Conservation (phyloP, 2,329 filamentous ascomycete genomes). For the Elsinoe australis region DNA sequence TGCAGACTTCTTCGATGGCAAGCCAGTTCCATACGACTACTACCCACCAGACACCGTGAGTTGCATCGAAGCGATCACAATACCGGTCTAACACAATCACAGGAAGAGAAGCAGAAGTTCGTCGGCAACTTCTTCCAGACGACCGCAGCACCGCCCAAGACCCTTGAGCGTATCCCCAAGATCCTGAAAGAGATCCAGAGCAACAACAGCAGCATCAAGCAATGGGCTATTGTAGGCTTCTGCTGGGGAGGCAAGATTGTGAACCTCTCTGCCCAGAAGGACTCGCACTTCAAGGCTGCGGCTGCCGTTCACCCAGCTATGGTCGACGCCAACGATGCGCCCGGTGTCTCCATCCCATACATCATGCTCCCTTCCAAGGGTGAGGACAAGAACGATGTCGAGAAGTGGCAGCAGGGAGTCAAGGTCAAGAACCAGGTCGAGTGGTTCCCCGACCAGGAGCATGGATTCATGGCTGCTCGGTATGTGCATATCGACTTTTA, state of each 20-base stretch:
- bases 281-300: conserved; percentile 50
- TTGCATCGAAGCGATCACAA: not conserved
- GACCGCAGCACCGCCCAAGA: conserved; percentile 51
- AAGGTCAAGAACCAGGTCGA: conserved; percentile 42
- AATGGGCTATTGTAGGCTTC: conserved; percentile 54
- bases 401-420: conserved; percentile 42
- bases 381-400: conserved; percentile 46
- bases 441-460: conserved; percentile 43
- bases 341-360: conserved; percentile 49
- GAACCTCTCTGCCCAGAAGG: conserved; percentile 44
- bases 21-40: conserved; percentile 56
- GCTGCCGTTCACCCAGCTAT: conserved; percentile 53
- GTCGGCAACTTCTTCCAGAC: conserved; percentile 53
- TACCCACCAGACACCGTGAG: conserved; percentile 46
- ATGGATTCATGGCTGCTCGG: conserved; percentile 40
- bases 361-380: conserved; percentile 51
- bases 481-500: conserved; percentile 18
- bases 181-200: conserved; percentile 48
- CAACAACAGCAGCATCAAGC: conserved; percentile 41
- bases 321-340: conserved; percentile 52
- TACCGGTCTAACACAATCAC: conserved; percentile 14
- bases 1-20: conserved; percentile 73
- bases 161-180: conserved; percentile 47
- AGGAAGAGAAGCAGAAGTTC: conserved; percentile 51
- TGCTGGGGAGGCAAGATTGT: conserved; percentile 49